Percentiles rank a stretch among this genome's conserved stretches.
These are phyloP conservation scores for Nissolia schottii DNA, from an alignment of 306 rosid species.

Conservation along the genomic window DNA sequence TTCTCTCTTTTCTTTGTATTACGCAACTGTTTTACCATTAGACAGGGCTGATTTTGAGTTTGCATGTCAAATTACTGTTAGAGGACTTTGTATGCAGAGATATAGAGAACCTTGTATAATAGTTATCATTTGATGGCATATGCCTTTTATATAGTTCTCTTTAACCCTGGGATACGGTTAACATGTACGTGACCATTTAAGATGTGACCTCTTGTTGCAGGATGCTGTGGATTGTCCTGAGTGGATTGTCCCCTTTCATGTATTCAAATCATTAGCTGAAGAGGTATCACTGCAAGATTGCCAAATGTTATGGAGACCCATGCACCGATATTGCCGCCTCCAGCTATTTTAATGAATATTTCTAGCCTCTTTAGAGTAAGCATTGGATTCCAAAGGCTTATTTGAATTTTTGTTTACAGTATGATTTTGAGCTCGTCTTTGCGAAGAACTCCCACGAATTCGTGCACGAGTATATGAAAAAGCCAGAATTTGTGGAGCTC, in stretches of 20 bases:
- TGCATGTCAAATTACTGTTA: conserved; percentile 1
- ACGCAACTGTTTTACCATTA: not conserved
- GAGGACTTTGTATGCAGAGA: not conserved
- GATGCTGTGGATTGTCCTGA: conserved; percentile 99
- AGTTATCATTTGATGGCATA: not conserved
- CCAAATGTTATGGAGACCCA: not conserved
- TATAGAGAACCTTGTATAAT: not conserved
- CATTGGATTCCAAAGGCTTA: not conserved
- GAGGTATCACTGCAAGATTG: conserved; percentile 48
- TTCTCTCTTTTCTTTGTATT: not conserved
- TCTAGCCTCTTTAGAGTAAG: not conserved
- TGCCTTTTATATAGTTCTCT: not conserved
- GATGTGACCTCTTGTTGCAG: conserved; percentile 36
- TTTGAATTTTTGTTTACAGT: conserved; percentile 40
- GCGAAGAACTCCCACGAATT: conserved; percentile 83
- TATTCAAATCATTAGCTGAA: conserved; percentile 83
- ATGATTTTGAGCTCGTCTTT: conserved; percentile 82
- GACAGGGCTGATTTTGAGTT: not conserved
- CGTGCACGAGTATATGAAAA: conserved; percentile 78
- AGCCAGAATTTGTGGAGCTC: conserved; percentile 72
- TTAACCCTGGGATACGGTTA: not conserved
- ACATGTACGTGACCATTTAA: not conserved
- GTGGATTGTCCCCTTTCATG: conserved; percentile 86
- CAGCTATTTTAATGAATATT: not conserved
- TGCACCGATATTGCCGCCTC: not conserved